Base-by-base conservation (phyloP, 208 protist species). In the Acanthamoeba castellanii region DNA sequence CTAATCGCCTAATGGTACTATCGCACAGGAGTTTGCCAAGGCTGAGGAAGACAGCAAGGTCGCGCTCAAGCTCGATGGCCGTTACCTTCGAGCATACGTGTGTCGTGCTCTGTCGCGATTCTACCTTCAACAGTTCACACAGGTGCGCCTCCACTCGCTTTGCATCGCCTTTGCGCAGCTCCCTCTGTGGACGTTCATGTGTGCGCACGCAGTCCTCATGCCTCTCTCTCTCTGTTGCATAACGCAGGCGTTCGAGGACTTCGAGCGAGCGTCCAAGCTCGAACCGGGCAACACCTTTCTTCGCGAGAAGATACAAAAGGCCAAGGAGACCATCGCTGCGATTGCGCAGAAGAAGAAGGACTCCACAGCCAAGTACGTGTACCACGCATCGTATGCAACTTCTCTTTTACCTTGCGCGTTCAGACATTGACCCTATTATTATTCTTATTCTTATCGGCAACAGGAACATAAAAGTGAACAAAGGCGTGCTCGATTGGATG, bases 331-430 rank as follows among this genome's bases (percentile, higher is more conserved):
- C 52, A 88, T 88, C 13, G 81, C 81, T 25, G 81, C 81, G 27
- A 88, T 88, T 42, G 81, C 81, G 45, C 81, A 88, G n/a, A 88
- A 88, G 81, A 88, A 88, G 81, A 88, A 88, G 52, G 81, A 88
- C 52, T 64, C 81, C 45, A 45, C 45, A 7, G 81, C 81, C 81
- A 88, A 88, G 81, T 88, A 88, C 81, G 32, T 30, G 6, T 6
- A 64, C 57, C 66, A 37, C 52, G 18, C 18, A 22, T 22, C 13
- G 50, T 20, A 59, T 22, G 52, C 52, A 22, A 59, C 13, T 37
- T 3, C 14, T 37, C 13, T 37, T 3, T 32, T 37, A 13, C 32
- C 72, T n/a, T 70, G 3, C 30, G 20, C 11, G 34, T 30, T 81
- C 34, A 22, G 27, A 47, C 9, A 16, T 7, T 61, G 0, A 25